phyloP scores from a whole-genome alignment of 1,284 basidiomycete genomes.

The Stereum hirsutum region DNA sequence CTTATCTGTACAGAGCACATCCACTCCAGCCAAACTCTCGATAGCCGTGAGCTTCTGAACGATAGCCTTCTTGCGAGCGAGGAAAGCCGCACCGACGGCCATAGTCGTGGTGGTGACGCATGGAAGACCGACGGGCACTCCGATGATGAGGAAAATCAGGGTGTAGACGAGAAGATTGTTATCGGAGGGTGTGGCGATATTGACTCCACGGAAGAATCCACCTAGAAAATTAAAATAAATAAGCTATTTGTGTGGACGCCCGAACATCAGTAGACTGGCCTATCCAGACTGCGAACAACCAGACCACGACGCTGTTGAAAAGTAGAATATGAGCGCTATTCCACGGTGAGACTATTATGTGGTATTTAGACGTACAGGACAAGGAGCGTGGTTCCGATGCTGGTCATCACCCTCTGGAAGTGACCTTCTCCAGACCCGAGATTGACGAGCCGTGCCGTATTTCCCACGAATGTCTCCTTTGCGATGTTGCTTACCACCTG shows the following conservation, averaged over 20 bases:
- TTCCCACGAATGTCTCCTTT: conserved; percentile 36
- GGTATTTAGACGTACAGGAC: conserved; percentile 24
- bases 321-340: neutral
- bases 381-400: conserved; percentile 37
- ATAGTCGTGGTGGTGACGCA: conserved; percentile 33
- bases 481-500: conserved; percentile 36
- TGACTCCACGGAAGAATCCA: conserved; percentile 12
- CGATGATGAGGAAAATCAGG: conserved; percentile 24
- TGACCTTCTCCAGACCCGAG: conserved; percentile 29
- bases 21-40: conserved; percentile 47
- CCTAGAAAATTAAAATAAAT: neutral
- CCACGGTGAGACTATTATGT: no score
- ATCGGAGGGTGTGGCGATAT: conserved; percentile 32
- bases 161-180: conserved; percentile 43
- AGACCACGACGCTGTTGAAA: conserved; percentile 29
- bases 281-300: conserved; percentile 37
- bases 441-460: conserved; percentile 33
- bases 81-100: conserved; percentile 45
- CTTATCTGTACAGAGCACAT: conserved; percentile 49
- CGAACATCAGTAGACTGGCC: conserved; percentile 41
- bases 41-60: conserved; percentile 54
- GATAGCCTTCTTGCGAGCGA: conserved; percentile 44
- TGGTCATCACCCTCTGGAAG: conserved; percentile 39
- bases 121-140: conserved; percentile 41
- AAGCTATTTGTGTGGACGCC: conserved; percentile 14